phyloP scores from a whole-genome alignment of 2,329 filamentous ascomycete species.

The Reticulascus tulasneorum region DNA sequence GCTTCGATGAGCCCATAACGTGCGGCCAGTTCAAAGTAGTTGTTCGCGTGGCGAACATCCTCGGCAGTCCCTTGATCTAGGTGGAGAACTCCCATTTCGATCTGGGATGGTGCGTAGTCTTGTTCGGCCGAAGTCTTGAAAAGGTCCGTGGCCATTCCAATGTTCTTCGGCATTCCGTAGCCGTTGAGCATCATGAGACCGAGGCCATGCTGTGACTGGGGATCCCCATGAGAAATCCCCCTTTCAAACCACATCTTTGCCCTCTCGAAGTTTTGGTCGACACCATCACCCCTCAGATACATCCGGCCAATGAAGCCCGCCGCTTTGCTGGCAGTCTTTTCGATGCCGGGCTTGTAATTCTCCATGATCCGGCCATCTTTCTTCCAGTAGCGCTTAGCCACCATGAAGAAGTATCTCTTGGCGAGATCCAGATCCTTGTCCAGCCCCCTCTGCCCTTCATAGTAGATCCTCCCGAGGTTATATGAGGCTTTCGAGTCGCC shows the following conservation, averaged over 20 bases:
- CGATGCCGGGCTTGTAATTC: conserved; percentile 65
- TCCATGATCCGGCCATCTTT: conserved; percentile 71
- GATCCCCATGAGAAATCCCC: conserved; percentile 70
- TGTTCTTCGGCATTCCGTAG: conserved; percentile 63
- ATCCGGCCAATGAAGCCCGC: conserved; percentile 86
- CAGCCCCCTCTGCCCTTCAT: conserved; percentile 76
- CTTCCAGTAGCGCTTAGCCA: conserved; percentile 78
- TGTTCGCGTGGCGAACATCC: conserved; percentile 72
- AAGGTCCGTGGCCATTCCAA: conserved; percentile 67
- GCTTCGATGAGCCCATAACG: conserved; percentile 82
- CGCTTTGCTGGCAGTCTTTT: conserved; percentile 76
- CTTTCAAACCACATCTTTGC: conserved; percentile 81
- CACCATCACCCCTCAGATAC: conserved; percentile 83
- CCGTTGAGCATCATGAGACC: conserved; percentile 82
- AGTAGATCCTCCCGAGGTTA: conserved; percentile 80
- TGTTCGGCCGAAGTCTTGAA: conserved; percentile 79
- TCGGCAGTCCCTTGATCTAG: conserved; percentile 71
- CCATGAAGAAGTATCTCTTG: conserved; percentile 74
- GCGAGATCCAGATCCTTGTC: conserved; percentile 70
- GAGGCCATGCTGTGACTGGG: conserved; percentile 79
- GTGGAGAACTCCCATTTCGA: conserved; percentile 77
- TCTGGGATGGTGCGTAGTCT: conserved; percentile 75
- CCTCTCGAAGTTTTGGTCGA: conserved; percentile 71
- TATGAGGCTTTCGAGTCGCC: conserved; percentile 85
- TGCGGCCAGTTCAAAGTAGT: conserved; percentile 84